These are phyloP conservation scores for Fusarium goolgardi DNA, from an alignment of 2,329 filamentous ascomycete genomes.

Conservation along the genomic window DNA sequence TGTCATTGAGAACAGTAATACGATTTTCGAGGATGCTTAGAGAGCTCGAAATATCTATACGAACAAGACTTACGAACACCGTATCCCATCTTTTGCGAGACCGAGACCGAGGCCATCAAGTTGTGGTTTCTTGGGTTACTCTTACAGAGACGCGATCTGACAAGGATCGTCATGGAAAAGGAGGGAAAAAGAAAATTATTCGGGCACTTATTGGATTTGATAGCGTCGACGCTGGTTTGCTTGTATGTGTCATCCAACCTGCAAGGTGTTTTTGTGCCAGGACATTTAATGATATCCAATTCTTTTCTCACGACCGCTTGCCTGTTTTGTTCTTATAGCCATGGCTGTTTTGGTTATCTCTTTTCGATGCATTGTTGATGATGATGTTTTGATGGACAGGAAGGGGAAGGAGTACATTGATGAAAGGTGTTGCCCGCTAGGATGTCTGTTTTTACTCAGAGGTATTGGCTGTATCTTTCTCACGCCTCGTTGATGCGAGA, in stretches of 20 bases:
- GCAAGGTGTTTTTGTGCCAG: constrained; percentile 47
- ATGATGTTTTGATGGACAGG: constrained; percentile 11
- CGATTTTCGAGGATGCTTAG: constrained; percentile 73
- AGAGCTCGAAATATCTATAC: constrained; percentile 20
- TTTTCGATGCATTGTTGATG: constrained; percentile 18
- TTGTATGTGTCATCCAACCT: constrained; percentile 39
- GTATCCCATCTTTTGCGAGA: constrained; percentile 18
- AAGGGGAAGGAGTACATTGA: constrained; percentile 38
- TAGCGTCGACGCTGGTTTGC: constrained; percentile 30
- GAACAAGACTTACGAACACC: constrained; percentile 13
- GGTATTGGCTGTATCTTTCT: constrained; percentile 26
- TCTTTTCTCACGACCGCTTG: constrained; percentile 36
- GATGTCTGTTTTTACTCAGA: constrained; percentile 17
- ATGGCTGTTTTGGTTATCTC: constrained; percentile 12
- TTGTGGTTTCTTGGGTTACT: constrained; percentile 27
- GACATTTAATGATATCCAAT: constrained; percentile 51
- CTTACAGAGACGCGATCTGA: constrained; percentile 33
- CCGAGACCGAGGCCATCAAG: constrained; percentile 15
- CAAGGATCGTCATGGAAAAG: constrained; percentile 16
- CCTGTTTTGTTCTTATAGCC: constrained; percentile 2
- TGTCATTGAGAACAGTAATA: constrained; percentile 88
- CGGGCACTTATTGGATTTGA: constrained; percentile 41
- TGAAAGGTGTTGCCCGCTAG: constrained; percentile 19
- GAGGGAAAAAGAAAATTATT: constrained; percentile 28
- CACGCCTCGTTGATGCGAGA: constrained; percentile 1